A percentile compares a stretch with the other conserved stretches of the same genome.
phyloP scores from a whole-genome alignment of 129 eudicot genomes.

The sunflower (Helianthus annuus) region DNA sequence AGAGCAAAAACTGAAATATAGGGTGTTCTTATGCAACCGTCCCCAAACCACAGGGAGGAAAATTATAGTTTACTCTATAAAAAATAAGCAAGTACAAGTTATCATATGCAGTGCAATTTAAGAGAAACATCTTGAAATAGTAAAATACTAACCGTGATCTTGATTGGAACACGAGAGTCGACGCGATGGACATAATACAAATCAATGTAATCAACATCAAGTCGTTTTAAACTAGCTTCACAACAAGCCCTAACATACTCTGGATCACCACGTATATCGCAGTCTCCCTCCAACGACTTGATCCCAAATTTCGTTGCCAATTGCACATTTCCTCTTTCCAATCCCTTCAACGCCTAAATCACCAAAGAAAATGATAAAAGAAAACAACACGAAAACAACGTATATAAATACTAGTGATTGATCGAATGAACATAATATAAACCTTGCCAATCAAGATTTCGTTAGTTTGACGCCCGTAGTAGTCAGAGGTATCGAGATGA shows the following conservation, averaged over 20 bases:
- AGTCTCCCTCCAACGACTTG: slow-evolving; percentile 31
- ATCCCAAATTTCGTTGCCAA: slow-evolving; percentile 38
- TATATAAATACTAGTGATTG: neutral
- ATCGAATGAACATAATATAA: neutral
- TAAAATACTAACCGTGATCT: slow-evolving; percentile 35
- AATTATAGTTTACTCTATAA: too few relatives aligned
- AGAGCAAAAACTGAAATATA: too few relatives aligned
- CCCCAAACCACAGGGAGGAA: too few relatives aligned
- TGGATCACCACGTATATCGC: slow-evolving; percentile 38
- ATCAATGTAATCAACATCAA: slow-evolving; percentile 45
- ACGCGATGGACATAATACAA: slow-evolving; percentile 42
- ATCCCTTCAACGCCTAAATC: slow-evolving; percentile 35
- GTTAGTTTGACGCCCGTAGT: slow-evolving; percentile 47
- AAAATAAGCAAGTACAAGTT: neutral
- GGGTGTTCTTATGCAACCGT: too few relatives aligned
- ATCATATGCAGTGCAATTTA: neutral
- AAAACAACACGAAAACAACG: neutral
- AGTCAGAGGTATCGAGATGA: slow-evolving; percentile 47
- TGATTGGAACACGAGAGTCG: slow-evolving; percentile 44
- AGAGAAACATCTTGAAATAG: neutral
- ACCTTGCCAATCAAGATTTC: slow-evolving; percentile 59
- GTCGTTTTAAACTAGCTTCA: slow-evolving; percentile 48
- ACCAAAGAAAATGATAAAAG: neutral
- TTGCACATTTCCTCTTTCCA: slow-evolving; percentile 36
- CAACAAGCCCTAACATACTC: slow-evolving; percentile 44